Percentiles rank a stretch among this genome's conserved stretches.
phyloP scores from a whole-genome alignment of 306 rosid species.

The Glycine soja region DNA sequence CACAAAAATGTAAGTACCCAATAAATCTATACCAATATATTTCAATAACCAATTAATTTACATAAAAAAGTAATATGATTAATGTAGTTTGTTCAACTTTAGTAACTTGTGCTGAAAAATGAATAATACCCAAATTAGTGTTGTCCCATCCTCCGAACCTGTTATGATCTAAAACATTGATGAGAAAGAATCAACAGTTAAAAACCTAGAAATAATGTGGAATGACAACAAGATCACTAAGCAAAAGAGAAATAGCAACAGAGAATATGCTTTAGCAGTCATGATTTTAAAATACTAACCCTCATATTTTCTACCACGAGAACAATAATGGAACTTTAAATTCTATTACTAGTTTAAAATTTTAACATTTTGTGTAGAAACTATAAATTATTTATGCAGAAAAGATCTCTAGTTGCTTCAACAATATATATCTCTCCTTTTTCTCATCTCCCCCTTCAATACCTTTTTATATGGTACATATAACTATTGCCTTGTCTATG shows the following conservation, averaged over 20 bases:
- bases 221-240: slow-evolving; percentile 1
- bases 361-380: slow-evolving; percentile 20
- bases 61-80: slow-evolving; percentile 4
- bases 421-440: background rate
- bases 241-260: slow-evolving; percentile 26
- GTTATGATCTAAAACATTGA: slow-evolving; percentile 76
- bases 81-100: slow-evolving; percentile 8
- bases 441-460: slow-evolving; percentile 14
- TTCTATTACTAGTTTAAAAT: slow-evolving; percentile 6
- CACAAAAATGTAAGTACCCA: slow-evolving; percentile 40
- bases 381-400: slow-evolving; percentile 5
- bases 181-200: slow-evolving; percentile 43
- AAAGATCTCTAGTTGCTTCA: slow-evolving; percentile 1
- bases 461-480: background rate
- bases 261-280: slow-evolving; percentile 13
- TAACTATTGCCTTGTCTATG: slow-evolving; percentile 2
- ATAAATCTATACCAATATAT: slow-evolving; percentile 29
- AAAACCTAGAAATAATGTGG: slow-evolving; percentile 38
- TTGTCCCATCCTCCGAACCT: slow-evolving; percentile 94
- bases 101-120: slow-evolving; percentile 26
- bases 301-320: background rate
- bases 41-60: slow-evolving; percentile 11
- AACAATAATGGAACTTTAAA: slow-evolving; percentile 26
- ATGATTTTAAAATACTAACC: slow-evolving; percentile 20
- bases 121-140: slow-evolving; percentile 83